These are phyloP conservation scores for Xerocomus spinulosus DNA, from an alignment of 768 basidiomycete species.

Conservation along the genomic window DNA sequence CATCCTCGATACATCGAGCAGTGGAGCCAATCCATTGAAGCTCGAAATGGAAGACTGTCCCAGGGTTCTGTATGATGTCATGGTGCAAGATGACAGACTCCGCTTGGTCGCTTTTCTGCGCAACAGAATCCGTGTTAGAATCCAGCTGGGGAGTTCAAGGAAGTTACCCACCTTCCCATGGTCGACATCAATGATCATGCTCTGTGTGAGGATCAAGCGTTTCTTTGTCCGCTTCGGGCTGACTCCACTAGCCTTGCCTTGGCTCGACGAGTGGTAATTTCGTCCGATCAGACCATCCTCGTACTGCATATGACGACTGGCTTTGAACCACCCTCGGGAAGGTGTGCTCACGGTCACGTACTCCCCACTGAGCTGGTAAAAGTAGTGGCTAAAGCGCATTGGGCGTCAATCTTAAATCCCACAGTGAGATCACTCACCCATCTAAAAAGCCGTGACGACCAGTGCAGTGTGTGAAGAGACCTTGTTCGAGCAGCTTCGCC, in stretches of 20 bases:
- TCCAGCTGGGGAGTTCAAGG: background rate
- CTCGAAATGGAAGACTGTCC: constrained; percentile 95
- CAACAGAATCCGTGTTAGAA: constrained; percentile 7
- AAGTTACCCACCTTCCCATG: constrained; percentile 55
- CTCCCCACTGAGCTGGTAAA: constrained; percentile 78
- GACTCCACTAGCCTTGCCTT: constrained; percentile 33
- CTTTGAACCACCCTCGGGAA: constrained; percentile 61
- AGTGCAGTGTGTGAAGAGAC: constrained; percentile 80
- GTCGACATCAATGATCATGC: constrained; percentile 88
- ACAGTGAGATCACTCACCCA: constrained; percentile 49
- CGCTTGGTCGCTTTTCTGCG: constrained; percentile 79
- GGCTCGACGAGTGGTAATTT: constrained; percentile 35
- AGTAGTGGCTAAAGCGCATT: constrained; percentile 64
- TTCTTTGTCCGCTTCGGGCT: constrained; percentile 50
- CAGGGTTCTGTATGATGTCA: constrained; percentile 92
- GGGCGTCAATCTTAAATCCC: constrained; percentile 1
- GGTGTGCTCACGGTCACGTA: constrained; percentile 69
- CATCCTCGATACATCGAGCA: constrained; percentile 85
- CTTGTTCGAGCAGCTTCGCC: constrained; percentile 67
- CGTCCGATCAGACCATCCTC: constrained; percentile 38
- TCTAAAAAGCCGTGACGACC: constrained; percentile 81
- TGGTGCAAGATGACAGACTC: constrained; percentile 87
- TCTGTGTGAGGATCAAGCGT: constrained; percentile 75
- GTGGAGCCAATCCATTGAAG: constrained; percentile 96
- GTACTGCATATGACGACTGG: constrained; percentile 37